A percentile compares a stretch with the other conserved stretches of the same genome.
phyloP scores from a whole-genome alignment of 306 rosid genomes.

The Cicer yamashitae region DNA sequence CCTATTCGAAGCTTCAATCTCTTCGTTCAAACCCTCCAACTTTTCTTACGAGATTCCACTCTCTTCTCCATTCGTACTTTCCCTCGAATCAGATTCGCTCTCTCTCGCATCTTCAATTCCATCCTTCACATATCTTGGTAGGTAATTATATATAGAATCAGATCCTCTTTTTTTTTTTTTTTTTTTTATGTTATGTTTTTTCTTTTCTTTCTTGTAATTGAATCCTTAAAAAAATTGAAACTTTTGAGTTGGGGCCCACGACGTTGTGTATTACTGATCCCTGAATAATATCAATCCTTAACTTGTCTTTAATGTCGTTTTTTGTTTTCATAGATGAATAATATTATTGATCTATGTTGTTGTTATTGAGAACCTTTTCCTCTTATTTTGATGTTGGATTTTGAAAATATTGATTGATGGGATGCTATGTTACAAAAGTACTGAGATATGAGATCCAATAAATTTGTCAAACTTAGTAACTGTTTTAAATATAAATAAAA shows the following conservation, averaged over 20 bases:
- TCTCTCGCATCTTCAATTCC: conserved; percentile 69
- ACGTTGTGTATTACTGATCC: conserved; percentile 22
- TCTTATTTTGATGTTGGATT: conserved; percentile 25
- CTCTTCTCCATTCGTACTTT: conserved; percentile 51
- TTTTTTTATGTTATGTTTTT: too few species aligned
- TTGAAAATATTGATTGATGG: not conserved
- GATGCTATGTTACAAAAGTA: not conserved
- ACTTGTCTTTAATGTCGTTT: not conserved
- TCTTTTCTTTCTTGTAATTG: not conserved
- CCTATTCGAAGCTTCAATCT: conserved; percentile 81
- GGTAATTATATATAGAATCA: not conserved
- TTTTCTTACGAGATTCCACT: conserved; percentile 52
- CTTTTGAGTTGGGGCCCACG: conserved; percentile 8
- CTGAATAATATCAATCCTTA: not conserved
- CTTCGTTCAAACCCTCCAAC: conserved; percentile 68
- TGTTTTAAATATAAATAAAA: too few species aligned
- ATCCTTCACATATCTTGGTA: conserved; percentile 56
- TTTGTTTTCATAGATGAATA: not conserved
- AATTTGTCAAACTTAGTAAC: not conserved
- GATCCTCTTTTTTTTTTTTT: not conserved
- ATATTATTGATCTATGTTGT: too few species aligned
- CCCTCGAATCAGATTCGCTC: conserved; percentile 66
- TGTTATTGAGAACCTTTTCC: not conserved
- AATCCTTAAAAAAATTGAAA: conserved; percentile 4
- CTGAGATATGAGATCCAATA: not conserved